Percentiles rank a stretch among this genome's conserved stretches.
phyloP scores from a whole-genome alignment of 768 basidiomycete genomes.

The Phylloporus scabripes region DNA sequence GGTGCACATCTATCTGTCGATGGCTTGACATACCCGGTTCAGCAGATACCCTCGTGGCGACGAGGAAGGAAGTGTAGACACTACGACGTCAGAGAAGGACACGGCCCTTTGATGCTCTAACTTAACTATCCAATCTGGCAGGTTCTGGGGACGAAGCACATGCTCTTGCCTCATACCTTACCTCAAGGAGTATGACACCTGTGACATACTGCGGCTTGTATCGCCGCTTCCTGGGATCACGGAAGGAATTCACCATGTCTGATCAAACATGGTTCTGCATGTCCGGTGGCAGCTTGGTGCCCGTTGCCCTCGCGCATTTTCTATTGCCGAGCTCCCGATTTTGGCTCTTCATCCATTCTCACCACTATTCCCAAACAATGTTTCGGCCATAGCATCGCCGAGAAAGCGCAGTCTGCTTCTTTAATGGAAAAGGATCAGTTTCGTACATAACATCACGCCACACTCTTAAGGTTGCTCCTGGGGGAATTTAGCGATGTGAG shows the following conservation, averaged over 20 bases:
- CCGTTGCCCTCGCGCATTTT: conserved; percentile 12
- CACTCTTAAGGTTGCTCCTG: neutral
- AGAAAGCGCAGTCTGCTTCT: neutral
- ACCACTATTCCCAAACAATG: neutral
- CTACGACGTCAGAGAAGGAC: neutral
- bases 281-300: conserved; percentile 12
- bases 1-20: neutral
- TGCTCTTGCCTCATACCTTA: conserved; percentile 5
- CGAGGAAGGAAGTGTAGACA: neutral
- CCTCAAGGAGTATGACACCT: conserved; percentile 2
- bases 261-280: conserved; percentile 1
- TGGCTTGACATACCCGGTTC: neutral
- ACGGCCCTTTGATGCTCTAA: conserved; percentile 1
- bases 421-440: neutral
- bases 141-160: conserved; percentile 7
- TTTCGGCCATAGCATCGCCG: conserved; percentile 1
- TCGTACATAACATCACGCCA: neutral
- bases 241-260: conserved; percentile 1
- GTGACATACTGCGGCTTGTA: conserved; percentile 5
- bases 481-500: neutral
- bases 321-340: conserved; percentile 10
- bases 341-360: neutral
- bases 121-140: too few species aligned
- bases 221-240: conserved; percentile 10
- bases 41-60: conserved; percentile 4